A percentile compares a stretch with the other conserved stretches of the same genome.
These are phyloP conservation scores for Colletotrichum somersetense DNA, from an alignment of 2,329 filamentous ascomycete species.

Conservation along the genomic window DNA sequence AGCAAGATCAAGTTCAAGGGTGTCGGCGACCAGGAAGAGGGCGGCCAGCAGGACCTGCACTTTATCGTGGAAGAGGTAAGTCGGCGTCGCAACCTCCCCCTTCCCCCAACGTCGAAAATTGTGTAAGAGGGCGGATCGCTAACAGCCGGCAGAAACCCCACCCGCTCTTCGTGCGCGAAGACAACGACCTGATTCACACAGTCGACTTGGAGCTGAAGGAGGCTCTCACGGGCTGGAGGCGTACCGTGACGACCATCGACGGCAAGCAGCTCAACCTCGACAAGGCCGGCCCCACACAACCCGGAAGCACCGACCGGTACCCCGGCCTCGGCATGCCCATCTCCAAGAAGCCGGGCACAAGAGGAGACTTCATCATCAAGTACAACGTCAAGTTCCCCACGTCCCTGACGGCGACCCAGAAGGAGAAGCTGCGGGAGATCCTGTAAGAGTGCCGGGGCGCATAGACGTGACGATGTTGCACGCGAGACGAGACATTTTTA, in stretches of 20 bases:
- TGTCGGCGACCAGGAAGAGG: constrained; percentile 97
- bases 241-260: constrained; percentile 94
- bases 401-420: constrained; percentile 81
- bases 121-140: constrained; percentile 47
- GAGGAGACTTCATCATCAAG: constrained; percentile 89
- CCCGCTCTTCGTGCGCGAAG: constrained; percentile 84
- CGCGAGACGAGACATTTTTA: background rate
- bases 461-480: background rate
- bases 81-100: background rate
- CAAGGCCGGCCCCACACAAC: constrained; percentile 86
- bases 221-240: constrained; percentile 92
- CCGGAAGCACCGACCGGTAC: constrained; percentile 84
- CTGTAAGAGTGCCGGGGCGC: constrained; percentile 60
- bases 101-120: rapidly evolving
- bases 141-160: constrained; percentile 81
- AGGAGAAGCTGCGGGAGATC: constrained; percentile 83
- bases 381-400: constrained; percentile 95
- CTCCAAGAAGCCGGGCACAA: constrained; percentile 85
- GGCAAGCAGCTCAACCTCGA: constrained; percentile 85
- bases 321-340: constrained; percentile 94
- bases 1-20: constrained; percentile 99
- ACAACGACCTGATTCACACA: constrained; percentile 85
- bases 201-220: constrained; percentile 92
- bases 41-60: constrained; percentile 93
- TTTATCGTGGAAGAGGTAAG: constrained; percentile 95